Conservation (phyloP, 2,329 filamentous ascomycete species). For the Scedosporium apiospermum region DNA sequence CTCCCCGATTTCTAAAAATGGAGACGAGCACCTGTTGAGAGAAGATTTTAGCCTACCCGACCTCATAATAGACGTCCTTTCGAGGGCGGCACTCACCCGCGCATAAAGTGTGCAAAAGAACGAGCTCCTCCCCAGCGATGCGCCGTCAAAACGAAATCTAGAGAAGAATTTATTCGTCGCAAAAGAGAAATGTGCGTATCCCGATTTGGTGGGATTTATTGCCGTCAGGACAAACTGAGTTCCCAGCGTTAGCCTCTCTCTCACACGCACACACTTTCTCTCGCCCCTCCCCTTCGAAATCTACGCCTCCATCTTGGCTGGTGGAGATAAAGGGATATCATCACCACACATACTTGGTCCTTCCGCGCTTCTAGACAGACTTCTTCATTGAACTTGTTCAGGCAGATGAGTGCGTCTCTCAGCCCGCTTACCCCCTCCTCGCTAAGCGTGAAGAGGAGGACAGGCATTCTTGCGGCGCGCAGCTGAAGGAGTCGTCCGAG, state of each 20-base stretch:
- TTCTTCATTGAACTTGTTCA: slow-evolving; percentile 71
- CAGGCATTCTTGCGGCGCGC: slow-evolving; percentile 33
- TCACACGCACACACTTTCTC: too few relatives aligned
- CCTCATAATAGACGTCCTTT: background rate
- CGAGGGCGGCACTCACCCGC: background rate
- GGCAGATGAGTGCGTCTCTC: slow-evolving; percentile 64
- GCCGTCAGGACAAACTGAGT: slow-evolving; percentile 61
- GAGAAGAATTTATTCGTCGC: slow-evolving; percentile 61
- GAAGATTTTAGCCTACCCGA: background rate
- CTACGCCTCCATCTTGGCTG: background rate
- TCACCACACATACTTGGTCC: slow-evolving; percentile 43
- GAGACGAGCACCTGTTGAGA: slow-evolving; percentile 52
- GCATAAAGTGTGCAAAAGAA: slow-evolving; percentile 66
- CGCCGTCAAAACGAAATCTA: slow-evolving; percentile 56
- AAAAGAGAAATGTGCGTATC: slow-evolving; percentile 65
- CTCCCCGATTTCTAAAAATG: slow-evolving; percentile 59
- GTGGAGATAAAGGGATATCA: too few relatives aligned
- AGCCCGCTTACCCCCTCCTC: slow-evolving; percentile 63
- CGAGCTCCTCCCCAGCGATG: slow-evolving; percentile 39
- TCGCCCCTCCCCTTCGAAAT: background rate
- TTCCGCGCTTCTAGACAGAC: slow-evolving; percentile 65
- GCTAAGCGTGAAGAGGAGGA: slow-evolving; percentile 64
- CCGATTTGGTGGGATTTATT: slow-evolving; percentile 71
- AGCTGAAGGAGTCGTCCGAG: too few relatives aligned
- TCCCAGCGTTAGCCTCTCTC: background rate